Evolutionary conservation across 1,284 basidiomycete species (phyloP), one percentile per base, ranked within the genome.

Genomic region (Puccinia polysora): DNA sequence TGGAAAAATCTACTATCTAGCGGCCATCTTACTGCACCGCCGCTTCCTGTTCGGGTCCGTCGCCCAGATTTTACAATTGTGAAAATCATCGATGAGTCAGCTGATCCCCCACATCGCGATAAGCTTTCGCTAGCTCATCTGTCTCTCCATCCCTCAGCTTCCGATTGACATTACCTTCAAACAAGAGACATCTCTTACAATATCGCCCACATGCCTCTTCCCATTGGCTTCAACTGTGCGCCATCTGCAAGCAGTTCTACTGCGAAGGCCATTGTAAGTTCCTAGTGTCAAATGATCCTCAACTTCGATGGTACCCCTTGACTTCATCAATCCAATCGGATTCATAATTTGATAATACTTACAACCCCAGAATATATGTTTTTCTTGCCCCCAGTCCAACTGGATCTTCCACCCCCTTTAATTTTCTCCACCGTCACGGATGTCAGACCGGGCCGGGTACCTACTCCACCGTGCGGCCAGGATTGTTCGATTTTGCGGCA

Each of bases 191-290:
- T 36, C 34, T 34, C 25, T 28, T n/a, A 43, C 6, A 43, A 3
- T 20, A 52, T 15, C 45, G 23, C 1, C 8, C 38, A 3, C 20
- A 25, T 53, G 52, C 14, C 34, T 30, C 32, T 2, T 63, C 60
- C 47, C 1, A n/a, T 12, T 10, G 6, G 25, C 6, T n/a, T 45
- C 18, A 28, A 50, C 4, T 63, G 20, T 63, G 60, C 14, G 30
- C 23, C 23, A 49, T 63, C 30, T 63, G 60, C 36, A 38, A 63
- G 30, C 60, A 63, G 60, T 63, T 63, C 25, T 49, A 63, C 30
- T 63, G 60, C 15, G 60, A 63, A 45, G 60, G 60, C 14, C 60
- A 63, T 50, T 63, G 60, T 63, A 32, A 63, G 60, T 36, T 28
- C 45, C 15, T 43, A 43, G 8, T 43, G 40, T 8, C 8, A 43